Base-by-base conservation (phyloP, 352 stramenopile genomes). In the Phytophthora podocarpi region DNA sequence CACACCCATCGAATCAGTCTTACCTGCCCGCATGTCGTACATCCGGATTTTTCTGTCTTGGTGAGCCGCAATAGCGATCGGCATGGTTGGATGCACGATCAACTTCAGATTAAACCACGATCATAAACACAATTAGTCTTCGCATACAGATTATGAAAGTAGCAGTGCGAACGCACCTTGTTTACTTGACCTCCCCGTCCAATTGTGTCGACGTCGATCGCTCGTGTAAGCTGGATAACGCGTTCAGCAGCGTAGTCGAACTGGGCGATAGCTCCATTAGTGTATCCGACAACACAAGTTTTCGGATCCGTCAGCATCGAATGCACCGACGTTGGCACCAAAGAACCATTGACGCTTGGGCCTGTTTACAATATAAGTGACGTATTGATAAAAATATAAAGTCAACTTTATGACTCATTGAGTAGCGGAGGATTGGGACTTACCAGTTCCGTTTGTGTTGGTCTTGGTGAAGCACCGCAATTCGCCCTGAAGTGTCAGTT, bases 21-120 rank as follows among this genome's bases (percentile, higher is more conserved):
- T 55, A 66, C 62, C 62, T 66, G 82, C 82, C 46, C 87, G 87
- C 68, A 96, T 83, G 67, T 96, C 87, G 59, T 95, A 96, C 73
- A 96, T 78, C 23, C 87, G 82, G 39, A 96, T 86, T 64, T 92
- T 92, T 23, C 74, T 64, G 56, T 96, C 87, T 60, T 91, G 82
- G 40, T 96, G 87, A 5, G 82, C 87, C 41, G 80, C 87, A 60
- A 96, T 82, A 34, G 83, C 81, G 10, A 96, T 59, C 5, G 87
- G 87, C 85, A 96, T 93, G 4, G 82, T 94, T 7, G 87, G 87
- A 50, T 96, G 87, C 12, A 88, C 76, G 24, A 76, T 65, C 30
- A 91, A 45, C 80, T 87, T 21, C 4, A 42, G 10, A 49, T 21
- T 12, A 46, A 40, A 55, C 23, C 23, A 47, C 31, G 1, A 31